Evolutionary conservation across 306 rosid genomes (phyloP).

Genomic region (Fragaria iinumae): DNA sequence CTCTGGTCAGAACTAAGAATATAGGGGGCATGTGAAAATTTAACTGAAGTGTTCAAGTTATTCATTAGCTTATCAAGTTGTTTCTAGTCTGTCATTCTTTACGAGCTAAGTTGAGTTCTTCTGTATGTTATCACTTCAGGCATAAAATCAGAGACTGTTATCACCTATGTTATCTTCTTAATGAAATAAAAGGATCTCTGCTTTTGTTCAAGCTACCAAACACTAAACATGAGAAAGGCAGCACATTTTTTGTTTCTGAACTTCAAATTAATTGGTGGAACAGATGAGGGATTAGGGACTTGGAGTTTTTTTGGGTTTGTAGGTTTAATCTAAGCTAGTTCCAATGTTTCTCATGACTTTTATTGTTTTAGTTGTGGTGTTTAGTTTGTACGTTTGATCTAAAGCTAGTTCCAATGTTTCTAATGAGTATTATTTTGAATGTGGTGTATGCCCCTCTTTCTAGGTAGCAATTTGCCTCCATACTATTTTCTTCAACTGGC

Average conservation of each 20-base stretch:
- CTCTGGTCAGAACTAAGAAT: conserved; percentile 25
- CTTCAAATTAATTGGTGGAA: too few relatives aligned
- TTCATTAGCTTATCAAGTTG: conserved; percentile 6
- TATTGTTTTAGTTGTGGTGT: not conserved
- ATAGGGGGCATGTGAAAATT: conserved; percentile 26
- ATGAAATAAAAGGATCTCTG: not conserved
- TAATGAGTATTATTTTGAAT: too few relatives aligned
- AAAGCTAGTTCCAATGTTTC: not conserved
- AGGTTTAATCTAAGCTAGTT: not conserved
- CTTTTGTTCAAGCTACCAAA: not conserved
- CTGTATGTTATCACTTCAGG: conserved; percentile 12
- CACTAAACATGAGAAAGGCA: too few relatives aligned
- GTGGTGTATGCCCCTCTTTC: not conserved
- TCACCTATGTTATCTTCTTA: not conserved
- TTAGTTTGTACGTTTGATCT: too few relatives aligned
- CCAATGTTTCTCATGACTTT: not conserved
- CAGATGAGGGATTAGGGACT: too few relatives aligned
- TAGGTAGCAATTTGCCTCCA: too few relatives aligned
- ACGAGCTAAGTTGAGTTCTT: conserved; percentile 17
- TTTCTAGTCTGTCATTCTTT: conserved; percentile 27
- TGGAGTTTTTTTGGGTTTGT: too few relatives aligned
- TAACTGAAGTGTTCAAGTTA: conserved; percentile 17
- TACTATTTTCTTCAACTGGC: not conserved
- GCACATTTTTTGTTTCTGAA: not conserved
- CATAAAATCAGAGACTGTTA: not conserved